Percentiles rank a stretch among this genome's conserved stretches.
Conservation (phyloP, 176 grass and related monocot species). For the Musa schizocarpa region DNA sequence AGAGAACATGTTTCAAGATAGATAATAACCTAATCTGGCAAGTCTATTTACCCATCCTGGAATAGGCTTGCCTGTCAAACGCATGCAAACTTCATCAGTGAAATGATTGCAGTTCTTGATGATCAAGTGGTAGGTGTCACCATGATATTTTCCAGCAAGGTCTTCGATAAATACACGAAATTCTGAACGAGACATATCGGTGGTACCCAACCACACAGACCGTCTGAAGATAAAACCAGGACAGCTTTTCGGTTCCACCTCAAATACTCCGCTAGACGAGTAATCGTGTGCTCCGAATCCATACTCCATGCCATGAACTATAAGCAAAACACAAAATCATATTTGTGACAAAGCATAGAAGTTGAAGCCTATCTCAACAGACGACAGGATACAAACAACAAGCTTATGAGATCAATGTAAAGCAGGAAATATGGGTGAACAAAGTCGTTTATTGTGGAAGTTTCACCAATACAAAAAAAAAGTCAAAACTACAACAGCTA, state of each 20-base stretch:
- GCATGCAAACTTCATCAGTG: constrained; percentile 66
- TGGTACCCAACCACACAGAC: constrained; percentile 57
- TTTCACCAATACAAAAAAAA: background rate
- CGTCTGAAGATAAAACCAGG: constrained; percentile 69
- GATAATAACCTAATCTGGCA: constrained; percentile 64
- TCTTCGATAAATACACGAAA: constrained; percentile 57
- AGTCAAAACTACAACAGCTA: background rate
- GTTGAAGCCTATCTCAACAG: background rate
- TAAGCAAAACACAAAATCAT: constrained; percentile 4
- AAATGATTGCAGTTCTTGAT: constrained; percentile 92
- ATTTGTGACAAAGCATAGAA: background rate
- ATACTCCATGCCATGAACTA: constrained; percentile 76
- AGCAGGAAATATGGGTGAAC: background rate
- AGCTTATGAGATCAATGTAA: background rate
- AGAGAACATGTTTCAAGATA: background rate
- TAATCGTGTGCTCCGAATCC: constrained; percentile 79
- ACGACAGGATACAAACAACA: background rate
- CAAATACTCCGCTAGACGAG: constrained; percentile 68
- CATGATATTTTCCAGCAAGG: constrained; percentile 58
- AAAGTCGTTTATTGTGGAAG: background rate
- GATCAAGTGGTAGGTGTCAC: constrained; percentile 61
- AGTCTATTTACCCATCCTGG: constrained; percentile 83
- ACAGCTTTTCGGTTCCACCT: constrained; percentile 67
- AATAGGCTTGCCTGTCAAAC: constrained; percentile 49
- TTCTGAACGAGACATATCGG: constrained; percentile 54